These are phyloP conservation scores for Sphaerobolus stellatus DNA, from an alignment of 1,284 basidiomycete species.

Conservation along the genomic window DNA sequence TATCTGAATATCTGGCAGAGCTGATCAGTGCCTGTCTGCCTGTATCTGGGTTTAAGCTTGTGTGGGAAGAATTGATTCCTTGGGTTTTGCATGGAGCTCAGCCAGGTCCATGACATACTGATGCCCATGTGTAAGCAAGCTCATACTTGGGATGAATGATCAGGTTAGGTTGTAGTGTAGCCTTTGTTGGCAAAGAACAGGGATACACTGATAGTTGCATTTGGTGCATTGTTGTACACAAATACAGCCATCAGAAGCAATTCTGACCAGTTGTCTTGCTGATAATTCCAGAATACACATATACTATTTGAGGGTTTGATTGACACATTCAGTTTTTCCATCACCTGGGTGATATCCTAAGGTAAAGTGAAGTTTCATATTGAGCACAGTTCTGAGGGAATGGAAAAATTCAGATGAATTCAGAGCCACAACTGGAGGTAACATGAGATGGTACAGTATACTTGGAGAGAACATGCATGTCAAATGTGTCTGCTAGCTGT, in stretches of 20 bases:
- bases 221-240: slow-evolving; percentile 18
- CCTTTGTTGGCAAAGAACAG: slow-evolving; percentile 44
- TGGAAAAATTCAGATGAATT: slow-evolving; percentile 23
- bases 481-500: slow-evolving; percentile 28
- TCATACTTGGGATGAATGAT: slow-evolving; percentile 28
- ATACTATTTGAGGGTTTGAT: slow-evolving; percentile 44
- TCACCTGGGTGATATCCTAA: slow-evolving; percentile 34
- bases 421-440: slow-evolving; percentile 29
- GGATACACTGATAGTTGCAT: slow-evolving; percentile 21
- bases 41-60: slow-evolving; percentile 33
- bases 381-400: not conserved
- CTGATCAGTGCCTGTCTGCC: not conserved
- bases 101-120: slow-evolving; percentile 23
- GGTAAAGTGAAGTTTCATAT: not conserved
- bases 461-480: slow-evolving; percentile 29
- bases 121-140: slow-evolving; percentile 20
- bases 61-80: slow-evolving; percentile 31
- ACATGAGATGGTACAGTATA: slow-evolving; percentile 30
- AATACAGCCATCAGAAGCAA: slow-evolving; percentile 46
- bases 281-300: slow-evolving; percentile 35
- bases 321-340: slow-evolving; percentile 27
- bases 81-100: slow-evolving; percentile 1
- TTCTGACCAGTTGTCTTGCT: slow-evolving; percentile 16
- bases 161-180: slow-evolving; percentile 32
- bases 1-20: not conserved